Evolutionary conservation across 768 basidiomycete genomes (phyloP), one percentile per base, ranked within the genome.

Genomic region (Nidularia sp.): DNA sequence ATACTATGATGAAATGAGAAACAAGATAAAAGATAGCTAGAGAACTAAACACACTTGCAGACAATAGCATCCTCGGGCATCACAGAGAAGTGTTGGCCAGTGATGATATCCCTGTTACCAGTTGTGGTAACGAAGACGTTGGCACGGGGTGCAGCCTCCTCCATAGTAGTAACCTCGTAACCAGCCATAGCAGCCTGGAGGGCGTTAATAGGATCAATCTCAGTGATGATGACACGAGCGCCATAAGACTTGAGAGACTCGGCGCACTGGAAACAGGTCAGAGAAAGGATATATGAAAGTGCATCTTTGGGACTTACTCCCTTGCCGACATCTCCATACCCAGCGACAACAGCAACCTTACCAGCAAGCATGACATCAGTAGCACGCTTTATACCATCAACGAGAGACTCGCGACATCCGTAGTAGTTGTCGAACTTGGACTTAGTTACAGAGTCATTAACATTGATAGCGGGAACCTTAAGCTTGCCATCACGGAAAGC

Each of bases 331-430:
- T 99, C 97, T 74, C 97, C 97, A 71, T 87, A 99, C 52, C 97
- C 97, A 59, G 97, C 97, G 60, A 99, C 97, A 58, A 98, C 92
- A 49, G 94, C 95, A 59, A 99, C 95, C 77, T 99, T 99, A 49
- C 96, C 97, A 59, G 97, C 97, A 69, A 99, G 86, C 97, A 99
- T 99, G 70, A 99, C 93, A 70, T 99, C 97, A 57, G 97, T 99
- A 54, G 97, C 97, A 66, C 97, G 94, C 84, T 99, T 99, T 78
- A 99, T 98, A 62, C 97, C 97, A 69, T 99, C 97, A 55, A 99
- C 97, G 57, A 99, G 90, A 33, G 97, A 99, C 74, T 99, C 97
- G 66, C 97, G 93, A 77, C 97, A 99, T 56, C 97, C 97, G 69
- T 99, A 99, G 75, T 93, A 89, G 77, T 93, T 93, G 75, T 95